Base-by-base conservation (phyloP, 1,284 basidiomycete species). In the Puccinia novopanici region DNA sequence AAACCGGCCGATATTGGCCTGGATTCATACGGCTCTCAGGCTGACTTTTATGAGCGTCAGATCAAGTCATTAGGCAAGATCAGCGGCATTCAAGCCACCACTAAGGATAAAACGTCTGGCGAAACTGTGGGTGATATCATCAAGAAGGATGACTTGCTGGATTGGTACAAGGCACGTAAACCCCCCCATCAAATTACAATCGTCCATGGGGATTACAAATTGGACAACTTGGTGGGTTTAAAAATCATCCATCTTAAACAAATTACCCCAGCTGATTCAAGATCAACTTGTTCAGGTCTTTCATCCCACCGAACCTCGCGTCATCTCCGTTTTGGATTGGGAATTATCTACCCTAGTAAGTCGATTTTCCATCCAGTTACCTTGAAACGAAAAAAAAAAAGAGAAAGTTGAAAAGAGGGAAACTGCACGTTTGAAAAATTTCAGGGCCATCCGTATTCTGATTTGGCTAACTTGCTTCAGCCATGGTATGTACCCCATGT, bases 241-340 rank as follows among this genome's bases (percentile, higher is more conserved):
- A 37, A 19, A 48, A 72, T 19, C 3, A 22, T 34, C 13, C 3
- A 10, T 37, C 34, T 8, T 27, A 70, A 0, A 13, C 34, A 13
- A 37, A 30, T n/a, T n/a, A n/a, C 24, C 24, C 17, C 0, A 22
- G 19, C 37, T 71, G 48, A 45, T 13, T 74, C 3, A 59, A 27
- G 4, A 27, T 34, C 6, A 24, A 19, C 22, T 19, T 24, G 3
- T 15, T 8, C 77, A 85, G 83, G 90, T 98, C 82, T 98, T 95
- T 87, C 95, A 98, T 84, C 92, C 93, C 0, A 94, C 91, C 1
- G 91, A 97, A 86, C 93, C 95, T 81, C 88, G 90, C 65, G 94
- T 98, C 1, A 95, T 98, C 83, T 95, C 93, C 1, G 94, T 98
- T 61, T 87, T 98, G 70, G 95, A 98, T 85, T 98, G 95, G 95